Conservation (phyloP, 2,329 filamentous ascomycete genomes). For the Boeremia exigua region DNA sequence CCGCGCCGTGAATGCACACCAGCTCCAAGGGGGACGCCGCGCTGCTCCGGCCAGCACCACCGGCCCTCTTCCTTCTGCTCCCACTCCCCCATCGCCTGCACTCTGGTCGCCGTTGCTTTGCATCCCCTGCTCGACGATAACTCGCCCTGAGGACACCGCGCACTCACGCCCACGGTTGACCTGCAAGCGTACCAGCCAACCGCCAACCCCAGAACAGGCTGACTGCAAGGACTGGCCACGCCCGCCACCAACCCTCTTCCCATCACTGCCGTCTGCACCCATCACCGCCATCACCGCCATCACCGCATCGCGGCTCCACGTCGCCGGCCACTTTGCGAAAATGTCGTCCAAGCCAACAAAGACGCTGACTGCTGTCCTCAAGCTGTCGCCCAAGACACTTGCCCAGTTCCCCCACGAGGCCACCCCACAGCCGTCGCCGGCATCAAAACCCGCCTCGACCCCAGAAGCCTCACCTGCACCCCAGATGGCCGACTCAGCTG, state of each 20-base stretch:
- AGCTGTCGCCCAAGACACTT: slow-evolving; percentile 40
- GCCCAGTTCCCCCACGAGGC: slow-evolving; percentile 38
- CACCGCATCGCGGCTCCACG: slow-evolving; percentile 26
- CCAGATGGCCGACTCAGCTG: slow-evolving; percentile 45
- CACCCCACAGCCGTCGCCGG: slow-evolving; percentile 28
- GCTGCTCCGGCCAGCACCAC: slow-evolving; percentile 10
- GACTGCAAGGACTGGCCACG: slow-evolving; percentile 10
- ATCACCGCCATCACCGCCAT: slow-evolving; percentile 5
- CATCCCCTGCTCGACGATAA: slow-evolving; percentile 15
- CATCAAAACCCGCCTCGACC: slow-evolving; percentile 49
- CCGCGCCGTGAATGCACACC: slow-evolving; percentile 10
- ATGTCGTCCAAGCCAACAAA: slow-evolving; percentile 44
- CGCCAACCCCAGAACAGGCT: slow-evolving; percentile 18
- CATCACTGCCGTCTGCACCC: slow-evolving; percentile 21
- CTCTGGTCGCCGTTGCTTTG: slow-evolving; percentile 5
- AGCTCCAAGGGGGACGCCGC: slow-evolving; percentile 15
- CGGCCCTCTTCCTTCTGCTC: slow-evolving; percentile 5
- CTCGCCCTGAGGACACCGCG: background rate
- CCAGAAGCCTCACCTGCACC: slow-evolving; percentile 42
- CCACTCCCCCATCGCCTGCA: slow-evolving; percentile 10
- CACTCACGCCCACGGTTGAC: slow-evolving; percentile 4
- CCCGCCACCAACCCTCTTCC: slow-evolving; percentile 6
- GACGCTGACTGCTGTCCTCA: slow-evolving; percentile 43
- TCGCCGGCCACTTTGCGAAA: slow-evolving; percentile 32
- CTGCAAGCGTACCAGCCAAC: slow-evolving; percentile 16